Percentiles rank a stretch among this genome's conserved stretches.
These are phyloP conservation scores for Pestalotiopsis sp. DNA, from an alignment of 2,329 filamentous ascomycete genomes.

Conservation along the genomic window DNA sequence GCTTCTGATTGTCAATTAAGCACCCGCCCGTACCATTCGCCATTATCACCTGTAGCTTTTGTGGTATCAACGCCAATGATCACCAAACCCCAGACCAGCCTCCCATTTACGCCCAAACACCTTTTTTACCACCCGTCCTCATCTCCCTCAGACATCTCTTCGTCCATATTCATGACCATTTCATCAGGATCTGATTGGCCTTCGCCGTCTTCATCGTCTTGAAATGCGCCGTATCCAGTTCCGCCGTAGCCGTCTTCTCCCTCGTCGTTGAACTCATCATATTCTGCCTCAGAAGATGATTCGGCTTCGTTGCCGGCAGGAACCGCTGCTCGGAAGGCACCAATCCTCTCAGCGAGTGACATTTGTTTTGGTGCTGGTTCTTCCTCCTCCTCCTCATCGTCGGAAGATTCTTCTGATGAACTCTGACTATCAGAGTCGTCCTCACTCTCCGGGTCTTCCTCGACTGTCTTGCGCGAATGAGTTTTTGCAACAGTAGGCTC, in stretches of 20 bases:
- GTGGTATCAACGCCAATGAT: background rate
- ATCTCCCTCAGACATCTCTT: constrained; percentile 12
- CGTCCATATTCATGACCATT: constrained; percentile 12
- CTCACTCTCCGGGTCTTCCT: constrained; percentile 11
- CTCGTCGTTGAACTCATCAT: constrained; percentile 12
- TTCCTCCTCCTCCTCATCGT: constrained; percentile 11
- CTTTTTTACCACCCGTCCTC: constrained; percentile 12
- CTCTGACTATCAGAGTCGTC: constrained; percentile 18
- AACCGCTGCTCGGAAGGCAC: constrained; percentile 18
- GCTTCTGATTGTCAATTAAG: background rate
- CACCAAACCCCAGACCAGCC: background rate
- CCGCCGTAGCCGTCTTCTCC: constrained; percentile 14
- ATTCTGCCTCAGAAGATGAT: constrained; percentile 5
- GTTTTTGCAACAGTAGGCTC: background rate
- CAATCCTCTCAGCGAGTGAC: constrained; percentile 21
- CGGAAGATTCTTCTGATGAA: constrained; percentile 17
- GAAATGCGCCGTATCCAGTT: constrained; percentile 14
- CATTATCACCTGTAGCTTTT: background rate
- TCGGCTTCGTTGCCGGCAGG: constrained; percentile 5
- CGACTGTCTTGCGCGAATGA: background rate
- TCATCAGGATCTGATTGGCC: constrained; percentile 5
- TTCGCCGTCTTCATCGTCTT: constrained; percentile 15
- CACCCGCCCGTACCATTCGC: background rate
- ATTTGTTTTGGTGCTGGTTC: constrained; percentile 12
- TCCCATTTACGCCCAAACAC: background rate